phyloP scores from a whole-genome alignment of 1,284 basidiomycete species.

The Fomes fomentarius region DNA sequence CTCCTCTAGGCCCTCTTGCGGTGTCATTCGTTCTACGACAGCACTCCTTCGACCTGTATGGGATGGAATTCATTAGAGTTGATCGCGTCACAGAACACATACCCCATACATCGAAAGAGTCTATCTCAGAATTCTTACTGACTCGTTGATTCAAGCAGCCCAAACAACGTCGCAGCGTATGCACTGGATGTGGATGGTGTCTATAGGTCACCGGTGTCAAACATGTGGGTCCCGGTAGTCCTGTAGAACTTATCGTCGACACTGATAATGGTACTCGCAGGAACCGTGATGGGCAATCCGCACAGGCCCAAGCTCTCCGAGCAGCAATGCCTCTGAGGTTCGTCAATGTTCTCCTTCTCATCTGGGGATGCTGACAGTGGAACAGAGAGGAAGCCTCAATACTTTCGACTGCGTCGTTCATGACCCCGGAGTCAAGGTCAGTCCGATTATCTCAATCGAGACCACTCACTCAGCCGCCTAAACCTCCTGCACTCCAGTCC shows the following conservation, averaged over 20 bases:
- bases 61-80: too few species aligned
- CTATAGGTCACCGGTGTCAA: conserved; percentile 44
- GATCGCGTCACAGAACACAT: too few species aligned
- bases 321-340: conserved; percentile 7
- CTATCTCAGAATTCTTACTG: too few species aligned
- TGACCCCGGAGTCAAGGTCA: conserved; percentile 58
- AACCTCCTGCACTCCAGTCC: conserved; percentile 21
- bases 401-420: conserved; percentile 34
- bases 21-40: too few species aligned
- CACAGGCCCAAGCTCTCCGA: not conserved
- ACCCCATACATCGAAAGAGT: too few species aligned
- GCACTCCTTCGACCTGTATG: too few species aligned
- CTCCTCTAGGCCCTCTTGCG: too few species aligned
- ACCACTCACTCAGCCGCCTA: not conserved
- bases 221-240: conserved; percentile 37
- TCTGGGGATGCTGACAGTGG: not conserved
- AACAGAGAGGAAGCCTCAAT: conserved; percentile 11
- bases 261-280: not conserved
- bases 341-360: not conserved
- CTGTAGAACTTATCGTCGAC: not conserved
- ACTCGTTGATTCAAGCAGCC: conserved; percentile 48
- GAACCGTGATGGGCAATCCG: conserved; percentile 5
- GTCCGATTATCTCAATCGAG: conserved; percentile 9
- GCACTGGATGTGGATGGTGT: conserved; percentile 33
- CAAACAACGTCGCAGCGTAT: conserved; percentile 52